Percentiles rank a stretch among this genome's conserved stretches.
These are phyloP conservation scores for Nicotiana attenuata DNA, from an alignment of 257 asterid genomes.

Conservation along the genomic window DNA sequence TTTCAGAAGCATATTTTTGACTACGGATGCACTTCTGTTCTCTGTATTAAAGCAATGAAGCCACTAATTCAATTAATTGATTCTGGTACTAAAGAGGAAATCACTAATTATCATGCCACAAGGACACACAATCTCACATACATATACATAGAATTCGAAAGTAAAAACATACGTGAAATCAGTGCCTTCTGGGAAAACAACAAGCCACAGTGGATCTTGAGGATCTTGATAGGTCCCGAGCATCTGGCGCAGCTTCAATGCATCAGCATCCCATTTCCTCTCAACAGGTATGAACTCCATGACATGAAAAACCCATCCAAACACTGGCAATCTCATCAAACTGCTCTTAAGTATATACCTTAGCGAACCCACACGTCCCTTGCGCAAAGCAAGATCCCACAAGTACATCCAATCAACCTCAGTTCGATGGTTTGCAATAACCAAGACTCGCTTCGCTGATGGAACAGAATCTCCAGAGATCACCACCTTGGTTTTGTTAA, in stretches of 20 bases:
- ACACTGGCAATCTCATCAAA: conserved; percentile 77
- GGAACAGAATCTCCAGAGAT: conserved; percentile 83
- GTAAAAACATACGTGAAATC: conserved; percentile 69
- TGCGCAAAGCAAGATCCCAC: conserved; percentile 87
- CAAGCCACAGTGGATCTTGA: conserved; percentile 80
- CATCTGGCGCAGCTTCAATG: conserved; percentile 42
- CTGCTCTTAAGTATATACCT: conserved; percentile 82
- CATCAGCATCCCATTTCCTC: conserved; percentile 92
- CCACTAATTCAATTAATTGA: background rate
- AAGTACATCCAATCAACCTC: conserved; percentile 98
- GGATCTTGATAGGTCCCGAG: conserved; percentile 52
- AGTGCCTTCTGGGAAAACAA: conserved; percentile 91
- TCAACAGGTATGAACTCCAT: conserved; percentile 85
- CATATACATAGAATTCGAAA: background rate
- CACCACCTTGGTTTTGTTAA: conserved; percentile 69
- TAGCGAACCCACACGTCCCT: conserved; percentile 57
- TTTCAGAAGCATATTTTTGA: conserved; percentile 74
- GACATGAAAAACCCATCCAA: conserved; percentile 86
- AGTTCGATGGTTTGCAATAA: conserved; percentile 80
- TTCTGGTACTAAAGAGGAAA: background rate
- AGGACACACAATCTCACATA: background rate
- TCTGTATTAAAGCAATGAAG: conserved; percentile 36
- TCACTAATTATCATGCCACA: background rate
- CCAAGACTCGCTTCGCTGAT: conserved; percentile 51
- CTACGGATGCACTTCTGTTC: conserved; percentile 77